Percentiles rank a stretch among this genome's conserved stretches.
These are phyloP conservation scores for Fomitopsis palustris DNA, from an alignment of 1,284 basidiomycete species.

Conservation along the genomic window DNA sequence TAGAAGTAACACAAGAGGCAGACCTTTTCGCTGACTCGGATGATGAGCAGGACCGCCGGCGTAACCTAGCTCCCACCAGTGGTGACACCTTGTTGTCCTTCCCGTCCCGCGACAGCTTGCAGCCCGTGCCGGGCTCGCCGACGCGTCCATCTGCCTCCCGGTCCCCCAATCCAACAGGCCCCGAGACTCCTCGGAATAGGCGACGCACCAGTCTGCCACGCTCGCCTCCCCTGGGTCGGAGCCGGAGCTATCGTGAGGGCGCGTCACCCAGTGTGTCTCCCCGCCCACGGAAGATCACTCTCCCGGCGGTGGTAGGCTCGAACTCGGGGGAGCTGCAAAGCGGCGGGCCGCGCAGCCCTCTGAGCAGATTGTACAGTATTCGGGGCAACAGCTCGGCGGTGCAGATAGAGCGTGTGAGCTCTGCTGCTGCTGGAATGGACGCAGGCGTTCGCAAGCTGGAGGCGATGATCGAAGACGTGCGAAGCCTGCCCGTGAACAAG, in stretches of 20 bases:
- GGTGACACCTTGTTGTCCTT: constrained; percentile 30
- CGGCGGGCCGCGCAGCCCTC: constrained; percentile 41
- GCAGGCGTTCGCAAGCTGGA: constrained; percentile 53
- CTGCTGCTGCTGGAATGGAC: constrained; percentile 31
- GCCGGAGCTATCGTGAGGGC: constrained; percentile 9
- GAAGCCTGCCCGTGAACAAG: constrained; percentile 55
- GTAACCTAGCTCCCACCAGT: constrained; percentile 12
- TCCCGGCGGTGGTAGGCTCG: constrained; percentile 24
- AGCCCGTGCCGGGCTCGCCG: constrained; percentile 9
- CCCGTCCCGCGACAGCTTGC: constrained; percentile 40
- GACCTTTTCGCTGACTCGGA: constrained; percentile 43
- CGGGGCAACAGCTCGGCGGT: constrained; percentile 16
- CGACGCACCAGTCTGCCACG: constrained; percentile 11
- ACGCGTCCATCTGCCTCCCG: constrained; percentile 3
- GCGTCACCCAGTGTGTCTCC: constrained; percentile 23
- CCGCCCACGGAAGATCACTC: constrained; percentile 16
- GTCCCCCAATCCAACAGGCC: constrained; percentile 4
- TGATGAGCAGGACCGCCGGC: constrained; percentile 29
- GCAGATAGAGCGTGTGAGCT: constrained; percentile 16
- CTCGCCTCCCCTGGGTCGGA: constrained; percentile 6
- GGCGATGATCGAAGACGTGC: constrained; percentile 56
- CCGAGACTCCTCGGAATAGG: constrained; percentile 4
- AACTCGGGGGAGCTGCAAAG: constrained; percentile 29
- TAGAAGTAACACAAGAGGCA: constrained; percentile 48
- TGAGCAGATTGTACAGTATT: constrained; percentile 46